Percentiles rank a stretch among this genome's conserved stretches.
Conservation (phyloP, 495 filamentous ascomycete species). For the Penicillium angulare region DNA sequence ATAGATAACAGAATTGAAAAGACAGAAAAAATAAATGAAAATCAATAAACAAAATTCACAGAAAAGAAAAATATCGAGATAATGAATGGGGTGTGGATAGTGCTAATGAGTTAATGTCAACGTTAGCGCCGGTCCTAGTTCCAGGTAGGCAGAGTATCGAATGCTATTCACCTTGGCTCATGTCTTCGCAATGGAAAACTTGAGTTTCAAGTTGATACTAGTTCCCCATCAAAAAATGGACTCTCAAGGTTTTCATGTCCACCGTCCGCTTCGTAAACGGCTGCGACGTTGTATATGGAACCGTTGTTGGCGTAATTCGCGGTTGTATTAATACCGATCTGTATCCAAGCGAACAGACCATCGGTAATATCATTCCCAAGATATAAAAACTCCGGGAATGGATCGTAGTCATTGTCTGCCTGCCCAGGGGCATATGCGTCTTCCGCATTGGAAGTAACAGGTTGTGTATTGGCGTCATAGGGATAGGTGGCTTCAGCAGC, state of each 20-base stretch:
- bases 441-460: conserved; percentile 42
- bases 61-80: too few species aligned
- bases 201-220: too few species aligned
- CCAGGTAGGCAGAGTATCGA: too few species aligned
- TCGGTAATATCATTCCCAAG: background rate
- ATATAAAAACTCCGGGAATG: background rate
- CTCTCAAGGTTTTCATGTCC: background rate
- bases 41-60: too few species aligned
- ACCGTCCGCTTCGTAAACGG: background rate
- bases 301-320: background rate
- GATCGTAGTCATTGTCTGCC: background rate
- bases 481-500: conserved; percentile 48
- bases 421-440: background rate
- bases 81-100: too few species aligned
- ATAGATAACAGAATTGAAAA: too few species aligned
- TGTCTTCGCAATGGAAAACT: too few species aligned
- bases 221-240: too few species aligned
- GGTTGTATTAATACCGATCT: background rate
- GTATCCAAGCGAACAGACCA: background rate
- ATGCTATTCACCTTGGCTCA: too few species aligned
- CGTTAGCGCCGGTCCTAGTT: too few species aligned
- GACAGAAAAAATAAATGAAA: too few species aligned
- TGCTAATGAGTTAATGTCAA: too few species aligned
- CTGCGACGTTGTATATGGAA: background rate
- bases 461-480: conserved; percentile 52